A percentile compares a stretch with the other conserved stretches of the same genome.
Evolutionary conservation across 352 stramenopile species (phyloP).

Genomic region (Pythium brachiatum): DNA sequence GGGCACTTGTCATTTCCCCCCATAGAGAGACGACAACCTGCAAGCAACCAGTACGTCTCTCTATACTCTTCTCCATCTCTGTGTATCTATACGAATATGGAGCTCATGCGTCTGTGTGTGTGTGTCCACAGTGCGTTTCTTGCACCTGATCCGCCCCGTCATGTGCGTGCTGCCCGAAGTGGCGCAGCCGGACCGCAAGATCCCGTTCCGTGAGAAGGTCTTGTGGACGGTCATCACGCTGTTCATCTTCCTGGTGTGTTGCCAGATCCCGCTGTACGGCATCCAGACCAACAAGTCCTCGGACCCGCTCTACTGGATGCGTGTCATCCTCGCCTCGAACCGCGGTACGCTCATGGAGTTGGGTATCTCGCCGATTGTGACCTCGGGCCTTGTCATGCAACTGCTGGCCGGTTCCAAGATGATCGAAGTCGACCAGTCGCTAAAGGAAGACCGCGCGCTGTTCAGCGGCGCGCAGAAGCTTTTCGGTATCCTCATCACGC

Average conservation of each 20-base stretch:
- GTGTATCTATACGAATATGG: background rate
- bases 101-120: background rate
- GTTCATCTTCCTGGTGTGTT: constrained; percentile 99
- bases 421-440: constrained; percentile 98
- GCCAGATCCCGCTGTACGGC: constrained; percentile 99
- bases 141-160: constrained; percentile 97
- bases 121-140: constrained; percentile 88
- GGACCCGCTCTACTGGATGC: constrained; percentile 99
- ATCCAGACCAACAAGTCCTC: constrained; percentile 98
- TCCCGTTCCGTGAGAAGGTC: constrained; percentile 99
- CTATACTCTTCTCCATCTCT: background rate
- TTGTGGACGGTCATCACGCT: constrained; percentile 99
- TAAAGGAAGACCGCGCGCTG: constrained; percentile 98
- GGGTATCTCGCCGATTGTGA: constrained; percentile 99
- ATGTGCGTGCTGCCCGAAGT: constrained; percentile 99
- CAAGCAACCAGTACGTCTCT: constrained; percentile 24
- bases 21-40: constrained; percentile 20
- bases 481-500: constrained; percentile 99
- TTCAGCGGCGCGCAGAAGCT: constrained; percentile 99
- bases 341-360: constrained; percentile 98
- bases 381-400: constrained; percentile 99
- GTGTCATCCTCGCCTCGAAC: constrained; percentile 99
- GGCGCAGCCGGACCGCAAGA: constrained; percentile 95
- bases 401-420: constrained; percentile 97
- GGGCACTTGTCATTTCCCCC: constrained; percentile 30